Base-by-base conservation (phyloP, 2,329 filamentous ascomycete genomes). In the Calonectria pteridis region DNA sequence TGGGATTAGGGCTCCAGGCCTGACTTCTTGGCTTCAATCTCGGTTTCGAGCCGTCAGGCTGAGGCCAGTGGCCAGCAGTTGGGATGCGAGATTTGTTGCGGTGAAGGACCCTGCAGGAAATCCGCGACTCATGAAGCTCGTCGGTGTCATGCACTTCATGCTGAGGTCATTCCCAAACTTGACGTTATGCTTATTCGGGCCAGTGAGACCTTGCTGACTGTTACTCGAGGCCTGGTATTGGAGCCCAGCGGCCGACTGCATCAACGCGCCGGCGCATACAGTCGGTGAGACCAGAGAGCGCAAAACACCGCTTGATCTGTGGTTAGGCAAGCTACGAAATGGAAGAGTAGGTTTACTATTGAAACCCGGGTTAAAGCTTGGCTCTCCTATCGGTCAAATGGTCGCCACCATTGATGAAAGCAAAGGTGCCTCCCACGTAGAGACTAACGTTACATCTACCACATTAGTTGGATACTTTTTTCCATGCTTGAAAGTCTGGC, bases 1-100 rank as follows among this genome's bases (percentile, higher is more conserved):
- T 64, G 55, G 70, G 70, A 11, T 37, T 72, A 58, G 64, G 55
- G 46, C 35, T 9, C 13, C 43, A 16, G 20, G 29, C 16, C 13
- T 2, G 18, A 68, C 16, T 29, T 33, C 55, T 69, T 67, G 65
- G 50, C 49, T 31, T 69, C 66, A 69, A 69, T 73, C 59, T 73
- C 71, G 71, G 66, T 40, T 46, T 51, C 46, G 43, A 69, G 59
- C 11, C 23, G 31, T 46, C 46, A 31, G 50, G 16, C 55, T 43
- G 49, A 37, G 29, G 55, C 16, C 64, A 28, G 9, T 50, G 50
- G 40, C 28, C 62, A 59, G 28, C 28, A 2, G 33, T 33, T 62
- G 55, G 55, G 49, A 58, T 65, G 37, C 51, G 58, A 72, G 58
- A 69, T 67, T 68, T 37, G 55, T 28, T 62, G 55, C 55, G 55